Percentiles rank a stretch among this genome's conserved stretches.
These are phyloP conservation scores for Magnusiomyces ingens DNA, from an alignment of 1,139 yeast genomes.

Conservation along the genomic window DNA sequence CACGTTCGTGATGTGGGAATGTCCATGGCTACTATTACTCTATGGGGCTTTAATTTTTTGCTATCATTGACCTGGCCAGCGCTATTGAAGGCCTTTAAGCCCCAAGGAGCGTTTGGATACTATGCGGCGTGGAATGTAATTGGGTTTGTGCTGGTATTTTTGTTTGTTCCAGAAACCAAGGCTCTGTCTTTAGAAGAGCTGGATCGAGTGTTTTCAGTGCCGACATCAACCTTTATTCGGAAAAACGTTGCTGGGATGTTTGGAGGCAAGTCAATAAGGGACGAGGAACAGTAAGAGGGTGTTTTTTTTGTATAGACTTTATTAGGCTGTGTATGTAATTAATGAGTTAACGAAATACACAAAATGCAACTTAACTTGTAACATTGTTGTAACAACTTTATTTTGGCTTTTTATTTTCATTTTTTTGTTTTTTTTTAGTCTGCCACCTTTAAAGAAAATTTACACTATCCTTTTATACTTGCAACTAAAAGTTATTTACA, in stretches of 20 bases:
- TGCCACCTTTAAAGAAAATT: too few relatives aligned
- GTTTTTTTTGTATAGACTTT: too few relatives aligned
- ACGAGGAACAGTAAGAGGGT: not conserved
- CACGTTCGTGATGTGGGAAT: constrained; percentile 82
- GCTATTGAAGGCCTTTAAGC: constrained; percentile 53
- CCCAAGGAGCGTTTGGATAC: constrained; percentile 84
- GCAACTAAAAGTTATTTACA: too few relatives aligned
- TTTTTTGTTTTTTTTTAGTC: too few relatives aligned
- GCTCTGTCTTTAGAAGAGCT: constrained; percentile 54
- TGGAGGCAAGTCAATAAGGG: not conserved
- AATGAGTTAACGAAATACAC: too few relatives aligned
- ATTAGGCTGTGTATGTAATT: too few relatives aligned
- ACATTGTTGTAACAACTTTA: too few relatives aligned
- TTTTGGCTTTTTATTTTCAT: too few relatives aligned
- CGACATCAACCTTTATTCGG: constrained; percentile 30
- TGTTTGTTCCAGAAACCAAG: constrained; percentile 56
- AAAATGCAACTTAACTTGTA: too few relatives aligned
- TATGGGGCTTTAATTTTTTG: constrained; percentile 81
- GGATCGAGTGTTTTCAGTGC: constrained; percentile 39
- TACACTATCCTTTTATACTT: too few relatives aligned
- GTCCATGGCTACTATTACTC: constrained; percentile 76
- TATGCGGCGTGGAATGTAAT: constrained; percentile 83
- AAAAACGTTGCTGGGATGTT: constrained; percentile 11
- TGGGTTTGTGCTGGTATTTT: constrained; percentile 46
- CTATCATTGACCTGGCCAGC: constrained; percentile 83